Evolutionary conservation across 176 grass and related monocot genomes (phyloP).

Genomic region (Hordeum vulgare): DNA sequence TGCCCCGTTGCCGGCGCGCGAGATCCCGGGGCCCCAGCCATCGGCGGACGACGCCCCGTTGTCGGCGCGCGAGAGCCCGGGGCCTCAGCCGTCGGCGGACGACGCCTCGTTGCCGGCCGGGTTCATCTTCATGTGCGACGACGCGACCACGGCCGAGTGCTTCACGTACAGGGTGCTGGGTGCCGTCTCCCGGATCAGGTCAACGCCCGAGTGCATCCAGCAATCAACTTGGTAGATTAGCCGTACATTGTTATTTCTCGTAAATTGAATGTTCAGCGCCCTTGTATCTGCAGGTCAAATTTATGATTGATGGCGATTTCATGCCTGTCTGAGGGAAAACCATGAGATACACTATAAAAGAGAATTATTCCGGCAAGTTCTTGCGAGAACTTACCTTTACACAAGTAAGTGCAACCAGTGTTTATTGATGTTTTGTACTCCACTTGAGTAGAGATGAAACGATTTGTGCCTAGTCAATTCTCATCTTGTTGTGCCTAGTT

Average conservation of each 20-base stretch:
- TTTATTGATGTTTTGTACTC: background rate
- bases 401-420: constrained; percentile 42
- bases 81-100: background rate
- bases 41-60: no score
- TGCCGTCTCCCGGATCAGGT: constrained; percentile 59
- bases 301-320: constrained; percentile 68
- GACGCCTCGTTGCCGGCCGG: constrained; percentile 22
- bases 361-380: constrained; percentile 74
- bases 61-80: background rate
- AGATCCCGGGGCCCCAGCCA: no score
- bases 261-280: background rate
- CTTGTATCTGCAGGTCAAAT: constrained; percentile 55
- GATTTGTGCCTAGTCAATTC: background rate
- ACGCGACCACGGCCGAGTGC: constrained; percentile 66
- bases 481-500: background rate
- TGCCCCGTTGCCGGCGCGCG: no score
- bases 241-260: background rate
- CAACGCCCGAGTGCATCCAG: constrained; percentile 13
- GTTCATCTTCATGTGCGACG: constrained; percentile 83
- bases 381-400: constrained; percentile 49
- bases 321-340: constrained; percentile 52
- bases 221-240: background rate
- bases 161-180: constrained; percentile 47
- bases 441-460: background rate
- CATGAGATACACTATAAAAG: constrained; percentile 52